Evolutionary conservation across 2,329 filamentous ascomycete genomes (phyloP).

Genomic region (Lecanosticta acicola): DNA sequence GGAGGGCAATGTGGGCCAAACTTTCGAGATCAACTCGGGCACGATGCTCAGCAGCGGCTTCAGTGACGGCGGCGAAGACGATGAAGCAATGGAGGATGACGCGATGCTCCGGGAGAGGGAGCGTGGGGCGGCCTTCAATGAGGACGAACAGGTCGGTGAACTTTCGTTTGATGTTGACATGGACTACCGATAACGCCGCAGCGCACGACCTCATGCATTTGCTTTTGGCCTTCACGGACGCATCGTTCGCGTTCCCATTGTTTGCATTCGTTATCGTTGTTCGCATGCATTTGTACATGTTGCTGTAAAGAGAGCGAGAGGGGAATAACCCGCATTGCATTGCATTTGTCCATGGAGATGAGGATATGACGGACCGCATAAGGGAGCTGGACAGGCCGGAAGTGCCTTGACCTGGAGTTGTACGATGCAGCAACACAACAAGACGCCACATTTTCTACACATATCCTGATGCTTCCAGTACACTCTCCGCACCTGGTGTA

Average conservation of each 20-base stretch:
- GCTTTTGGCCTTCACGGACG: slow-evolving; percentile 8
- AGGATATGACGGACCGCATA: no score
- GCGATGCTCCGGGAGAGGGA: slow-evolving; percentile 17
- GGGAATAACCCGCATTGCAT: background rate
- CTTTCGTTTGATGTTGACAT: slow-evolving; percentile 58
- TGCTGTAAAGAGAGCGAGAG: background rate
- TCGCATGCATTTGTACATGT: background rate
- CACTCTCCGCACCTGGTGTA: no score
- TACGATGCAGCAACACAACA: background rate
- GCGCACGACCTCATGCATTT: slow-evolving; percentile 2
- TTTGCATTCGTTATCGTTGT: background rate
- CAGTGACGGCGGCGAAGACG: slow-evolving; percentile 92
- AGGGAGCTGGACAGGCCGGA: background rate
- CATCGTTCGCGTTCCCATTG: slow-evolving; percentile 4
- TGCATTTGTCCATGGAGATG: background rate
- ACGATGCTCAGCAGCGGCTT: slow-evolving; percentile 71
- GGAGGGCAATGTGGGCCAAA: slow-evolving; percentile 31
- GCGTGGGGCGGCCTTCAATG: slow-evolving; percentile 35
- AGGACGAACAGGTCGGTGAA: slow-evolving; percentile 63
- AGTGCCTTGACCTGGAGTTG: background rate
- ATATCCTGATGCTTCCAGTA: no score
- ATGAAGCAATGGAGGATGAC: slow-evolving; percentile 76
- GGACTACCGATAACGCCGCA: slow-evolving; percentile 48
- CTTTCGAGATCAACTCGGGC: slow-evolving; percentile 32
- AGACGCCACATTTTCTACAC: background rate